phyloP scores from a whole-genome alignment of 2,329 filamentous ascomycete genomes.

The Clarireedia paspali region DNA sequence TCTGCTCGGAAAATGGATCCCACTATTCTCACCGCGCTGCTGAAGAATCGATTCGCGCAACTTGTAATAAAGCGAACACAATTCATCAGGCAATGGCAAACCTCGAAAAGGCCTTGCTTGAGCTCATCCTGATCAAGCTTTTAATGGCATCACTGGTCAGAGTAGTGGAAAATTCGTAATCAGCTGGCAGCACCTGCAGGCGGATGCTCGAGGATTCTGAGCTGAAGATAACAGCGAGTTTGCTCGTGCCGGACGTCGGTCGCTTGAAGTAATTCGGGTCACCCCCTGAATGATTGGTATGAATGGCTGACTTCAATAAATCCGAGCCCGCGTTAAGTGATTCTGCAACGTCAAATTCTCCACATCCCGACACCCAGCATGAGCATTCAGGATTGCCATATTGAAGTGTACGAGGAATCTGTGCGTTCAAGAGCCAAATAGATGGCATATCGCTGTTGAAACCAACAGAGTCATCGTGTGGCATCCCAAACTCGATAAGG shows the following conservation, averaged over 20 bases:
- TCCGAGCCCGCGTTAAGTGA: constrained; percentile 57
- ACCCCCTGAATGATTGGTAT: constrained; percentile 54
- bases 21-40: background rate
- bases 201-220: constrained; percentile 42
- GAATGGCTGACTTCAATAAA: constrained; percentile 64
- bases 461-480: constrained; percentile 42
- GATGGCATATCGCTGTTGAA: constrained; percentile 62
- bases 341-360: constrained; percentile 71
- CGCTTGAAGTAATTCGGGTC: constrained; percentile 66
- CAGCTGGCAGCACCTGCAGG: constrained; percentile 37
- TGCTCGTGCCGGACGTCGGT: constrained; percentile 51
- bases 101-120: background rate
- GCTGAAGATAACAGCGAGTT: constrained; percentile 56
- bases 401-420: constrained; percentile 62
- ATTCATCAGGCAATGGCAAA: background rate
- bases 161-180: constrained; percentile 8
- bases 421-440: constrained; percentile 68
- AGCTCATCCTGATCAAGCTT: background rate
- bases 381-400: constrained; percentile 58
- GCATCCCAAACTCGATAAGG: constrained; percentile 69
- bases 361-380: constrained; percentile 65
- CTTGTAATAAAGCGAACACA: background rate
- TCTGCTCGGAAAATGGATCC: background rate
- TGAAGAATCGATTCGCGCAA: background rate
- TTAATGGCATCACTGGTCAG: constrained; percentile 3